Base-by-base conservation (phyloP, 2,329 filamentous ascomycete species). In the Fusarium sororula region DNA sequence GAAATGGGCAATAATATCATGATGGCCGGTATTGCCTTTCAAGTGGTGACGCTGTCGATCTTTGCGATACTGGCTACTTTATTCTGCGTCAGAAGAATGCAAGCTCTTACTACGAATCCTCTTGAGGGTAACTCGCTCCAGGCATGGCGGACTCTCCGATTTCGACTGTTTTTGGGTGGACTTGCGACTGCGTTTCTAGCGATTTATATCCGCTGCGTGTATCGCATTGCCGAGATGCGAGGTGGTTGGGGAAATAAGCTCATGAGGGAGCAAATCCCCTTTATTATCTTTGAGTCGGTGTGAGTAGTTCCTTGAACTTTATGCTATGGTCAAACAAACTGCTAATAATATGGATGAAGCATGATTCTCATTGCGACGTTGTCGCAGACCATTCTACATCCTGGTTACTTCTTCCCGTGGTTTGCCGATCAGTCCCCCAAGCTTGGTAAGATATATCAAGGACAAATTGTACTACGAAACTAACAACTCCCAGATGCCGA, bases 151-250 rank as follows among this genome's bases (percentile, higher is more conserved):
- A 50, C 55, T 1, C 8, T 11, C 3, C 26, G 32, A 0, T 68
- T 68, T 8, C 37, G 64, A 4, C n/a, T 32, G 12, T 68, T 68
- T 1, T 6, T 63, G 7, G 26, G 55, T 2, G 66, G 66, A 6
- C 26, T 68, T 5, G 28, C 15, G 14, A 50, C 42, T 8, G 56
- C 64, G 2, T 68, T 68, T n/a, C 2, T 68, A 11, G 37, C 56
- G 4, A 68, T 68, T 7, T 68, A 68, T 20, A 56, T 68, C 8
- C 66, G 66, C 1, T 68, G 66, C 9, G 66, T 68, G 5, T 68
- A 68, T 17, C 66, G 66, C 7, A 68, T 68, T 17, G 66, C 66
- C 3, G 66, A 68, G 24, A 68, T 68, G 66, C 26, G 48, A 4
- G 64, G 56, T 1, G 66, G 66, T 1, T 68, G 66, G 66, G 66